Conservation (phyloP, 2,329 filamentous ascomycete species). For the Teratosphaeriaceae sp. region DNA sequence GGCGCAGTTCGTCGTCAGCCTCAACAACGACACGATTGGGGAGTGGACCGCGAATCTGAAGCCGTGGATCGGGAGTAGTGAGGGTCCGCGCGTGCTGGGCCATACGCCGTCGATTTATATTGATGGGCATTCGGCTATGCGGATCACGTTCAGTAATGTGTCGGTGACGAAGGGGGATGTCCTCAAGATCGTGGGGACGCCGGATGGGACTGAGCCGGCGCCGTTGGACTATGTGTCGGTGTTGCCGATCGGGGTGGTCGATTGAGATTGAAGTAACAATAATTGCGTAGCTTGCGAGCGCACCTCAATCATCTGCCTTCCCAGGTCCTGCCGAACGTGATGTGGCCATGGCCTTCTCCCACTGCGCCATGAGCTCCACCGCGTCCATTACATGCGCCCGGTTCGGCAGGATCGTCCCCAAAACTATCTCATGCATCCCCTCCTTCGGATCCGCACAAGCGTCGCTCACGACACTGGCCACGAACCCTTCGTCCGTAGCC, state of each 20-base stretch:
- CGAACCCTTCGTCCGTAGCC: conserved; percentile 12
- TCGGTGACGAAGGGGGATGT: conserved; percentile 45
- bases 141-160: conserved; percentile 52
- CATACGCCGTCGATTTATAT: conserved; percentile 53
- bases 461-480: conserved; percentile 12
- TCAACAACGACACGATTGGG: conserved; percentile 50
- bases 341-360: not conserved
- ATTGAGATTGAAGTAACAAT: conserved; percentile 8
- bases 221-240: conserved; percentile 62
- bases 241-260: conserved; percentile 47
- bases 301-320: not conserved
- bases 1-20: conserved; percentile 48
- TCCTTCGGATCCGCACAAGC: conserved; percentile 11
- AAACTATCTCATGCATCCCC: conserved; percentile 11
- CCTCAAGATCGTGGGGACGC: conserved; percentile 50
- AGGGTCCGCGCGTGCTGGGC: conserved; percentile 51
- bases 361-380: conserved; percentile 8
- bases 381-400: conserved; percentile 8
- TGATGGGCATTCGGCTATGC: conserved; percentile 59
- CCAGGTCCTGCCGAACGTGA: not conserved
- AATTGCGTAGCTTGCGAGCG: not conserved
- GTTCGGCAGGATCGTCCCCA: conserved; percentile 7
- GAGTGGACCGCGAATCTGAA: conserved; percentile 50
- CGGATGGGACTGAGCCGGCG: conserved; percentile 57
- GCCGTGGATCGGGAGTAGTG: conserved; percentile 10